phyloP scores from a whole-genome alignment of 2,329 filamentous ascomycete species.

The Ophiostoma sp. region DNA sequence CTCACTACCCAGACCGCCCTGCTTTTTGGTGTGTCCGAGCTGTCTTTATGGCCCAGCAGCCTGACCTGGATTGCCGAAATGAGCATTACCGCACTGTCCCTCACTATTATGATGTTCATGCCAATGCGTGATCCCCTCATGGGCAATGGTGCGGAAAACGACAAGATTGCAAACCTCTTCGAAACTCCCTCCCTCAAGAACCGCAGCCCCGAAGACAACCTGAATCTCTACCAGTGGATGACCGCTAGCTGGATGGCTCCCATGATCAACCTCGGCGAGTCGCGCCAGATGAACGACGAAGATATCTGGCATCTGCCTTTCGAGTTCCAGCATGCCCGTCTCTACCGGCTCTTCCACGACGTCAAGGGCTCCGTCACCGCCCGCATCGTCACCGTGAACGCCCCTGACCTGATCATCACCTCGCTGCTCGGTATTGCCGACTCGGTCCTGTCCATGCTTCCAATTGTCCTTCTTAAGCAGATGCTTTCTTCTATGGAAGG shows the following conservation, averaged over 20 bases:
- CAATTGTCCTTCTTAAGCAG: conserved; percentile 66
- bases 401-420: conserved; percentile 68
- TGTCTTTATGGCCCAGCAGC: conserved; percentile 27
- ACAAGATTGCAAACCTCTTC: conserved; percentile 53
- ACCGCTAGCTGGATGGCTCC: conserved; percentile 77
- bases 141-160: conserved; percentile 38
- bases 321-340: conserved; percentile 72
- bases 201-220: conserved; percentile 73
- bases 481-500: conserved; percentile 63
- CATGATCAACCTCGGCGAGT: conserved; percentile 60
- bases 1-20: conserved; percentile 34
- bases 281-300: conserved; percentile 63
- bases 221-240: conserved; percentile 79
- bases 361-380: conserved; percentile 66
- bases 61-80: conserved; percentile 34
- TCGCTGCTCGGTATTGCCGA: conserved; percentile 60
- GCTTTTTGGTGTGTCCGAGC: conserved; percentile 34
- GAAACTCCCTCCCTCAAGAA: conserved; percentile 49
- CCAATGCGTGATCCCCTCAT: conserved; percentile 60
- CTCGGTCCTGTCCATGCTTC: conserved; percentile 49
- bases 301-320: conserved; percentile 78
- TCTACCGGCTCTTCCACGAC: conserved; percentile 70
- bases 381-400: conserved; percentile 69
- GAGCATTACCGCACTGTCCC: conserved; percentile 41
- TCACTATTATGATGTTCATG: conserved; percentile 59